A percentile compares a stretch with the other conserved stretches of the same genome.
Evolutionary conservation across 2,329 filamentous ascomycete genomes (phyloP).

Genomic region (Colletotrichum incanum): DNA sequence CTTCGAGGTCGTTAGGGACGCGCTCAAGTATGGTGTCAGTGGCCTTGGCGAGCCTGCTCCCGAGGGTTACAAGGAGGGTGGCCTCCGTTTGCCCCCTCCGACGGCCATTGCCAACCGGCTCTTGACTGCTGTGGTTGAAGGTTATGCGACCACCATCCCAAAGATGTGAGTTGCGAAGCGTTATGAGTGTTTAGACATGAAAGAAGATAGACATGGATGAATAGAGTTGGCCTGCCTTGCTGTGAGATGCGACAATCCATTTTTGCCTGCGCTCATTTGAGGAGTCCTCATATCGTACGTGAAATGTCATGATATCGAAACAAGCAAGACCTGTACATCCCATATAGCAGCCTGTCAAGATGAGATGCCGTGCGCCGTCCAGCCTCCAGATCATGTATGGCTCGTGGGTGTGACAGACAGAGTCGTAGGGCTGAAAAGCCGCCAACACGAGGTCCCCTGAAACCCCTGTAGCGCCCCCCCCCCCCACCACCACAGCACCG

Average conservation of each 20-base stretch:
- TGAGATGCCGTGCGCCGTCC: not conserved
- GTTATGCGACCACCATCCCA: constrained; percentile 73
- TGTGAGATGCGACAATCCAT: not conserved
- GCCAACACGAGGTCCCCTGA: constrained; percentile 25
- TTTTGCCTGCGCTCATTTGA: no score
- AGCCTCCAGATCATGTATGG: constrained; percentile 5
- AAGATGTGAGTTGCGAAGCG: constrained; percentile 62
- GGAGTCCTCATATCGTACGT: not conserved
- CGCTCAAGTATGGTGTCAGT: constrained; percentile 77
- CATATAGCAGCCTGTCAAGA: not conserved
- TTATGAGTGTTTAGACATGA: constrained; percentile 34
- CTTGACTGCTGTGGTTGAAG: constrained; percentile 83
- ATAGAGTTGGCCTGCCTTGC: constrained; percentile 19
- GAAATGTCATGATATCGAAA: no score
- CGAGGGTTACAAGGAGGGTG: constrained; percentile 81
- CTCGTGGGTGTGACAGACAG: not conserved
- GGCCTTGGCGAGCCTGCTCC: constrained; percentile 76
- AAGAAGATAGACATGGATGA: constrained; percentile 48
- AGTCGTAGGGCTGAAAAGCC: constrained; percentile 37
- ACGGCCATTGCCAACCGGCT: constrained; percentile 96
- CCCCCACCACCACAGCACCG: constrained; percentile 22
- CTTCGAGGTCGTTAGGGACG: constrained; percentile 84
- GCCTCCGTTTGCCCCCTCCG: constrained; percentile 83
- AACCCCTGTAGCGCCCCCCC: constrained; percentile 30
- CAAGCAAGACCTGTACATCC: not conserved